Evolutionary conservation across 495 filamentous ascomycete species (phyloP).

Genomic region (Talaromyces proteolyticus): DNA sequence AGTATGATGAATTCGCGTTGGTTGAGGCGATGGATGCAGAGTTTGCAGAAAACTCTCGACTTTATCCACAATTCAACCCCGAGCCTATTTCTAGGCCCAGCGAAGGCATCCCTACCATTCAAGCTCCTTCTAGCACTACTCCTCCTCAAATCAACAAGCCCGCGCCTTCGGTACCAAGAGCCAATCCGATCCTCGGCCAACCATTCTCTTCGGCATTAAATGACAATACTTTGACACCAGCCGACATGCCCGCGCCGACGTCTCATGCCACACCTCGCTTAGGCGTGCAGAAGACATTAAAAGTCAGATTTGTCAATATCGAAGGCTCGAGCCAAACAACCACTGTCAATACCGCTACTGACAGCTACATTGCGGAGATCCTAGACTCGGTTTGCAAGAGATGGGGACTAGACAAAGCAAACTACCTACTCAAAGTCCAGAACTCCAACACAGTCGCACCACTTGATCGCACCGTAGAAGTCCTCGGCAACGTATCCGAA

Average conservation of each 20-base stretch:
- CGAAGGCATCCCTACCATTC: conserved; percentile 18
- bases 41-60: conserved; percentile 68
- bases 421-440: conserved; percentile 81
- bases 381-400: conserved; percentile 86
- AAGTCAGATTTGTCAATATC: conserved; percentile 75
- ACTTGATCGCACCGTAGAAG: conserved; percentile 83
- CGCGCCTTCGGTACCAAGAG: conserved; percentile 36
- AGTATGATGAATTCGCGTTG: conserved; percentile 91
- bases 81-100: conserved; percentile 40
- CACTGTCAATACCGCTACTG: conserved; percentile 79
- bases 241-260: conserved; percentile 54
- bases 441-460: conserved; percentile 79
- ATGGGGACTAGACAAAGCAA: conserved; percentile 82
- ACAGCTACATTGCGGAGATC: conserved; percentile 92
- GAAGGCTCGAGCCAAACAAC: conserved; percentile 55
- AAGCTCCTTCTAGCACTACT: neutral
- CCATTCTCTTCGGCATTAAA: conserved; percentile 48
- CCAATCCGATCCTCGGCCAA: conserved; percentile 53
- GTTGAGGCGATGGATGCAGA: conserved; percentile 74
- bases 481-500: conserved; percentile 75
- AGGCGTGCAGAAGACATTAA: conserved; percentile 79
- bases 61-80: conserved; percentile 66
- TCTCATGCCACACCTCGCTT: conserved; percentile 59
- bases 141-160: conserved; percentile 35
- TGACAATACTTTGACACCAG: conserved; percentile 49